Evolutionary conservation across 2,329 filamentous ascomycete species (phyloP).

Genomic region (Xylaria sp.): DNA sequence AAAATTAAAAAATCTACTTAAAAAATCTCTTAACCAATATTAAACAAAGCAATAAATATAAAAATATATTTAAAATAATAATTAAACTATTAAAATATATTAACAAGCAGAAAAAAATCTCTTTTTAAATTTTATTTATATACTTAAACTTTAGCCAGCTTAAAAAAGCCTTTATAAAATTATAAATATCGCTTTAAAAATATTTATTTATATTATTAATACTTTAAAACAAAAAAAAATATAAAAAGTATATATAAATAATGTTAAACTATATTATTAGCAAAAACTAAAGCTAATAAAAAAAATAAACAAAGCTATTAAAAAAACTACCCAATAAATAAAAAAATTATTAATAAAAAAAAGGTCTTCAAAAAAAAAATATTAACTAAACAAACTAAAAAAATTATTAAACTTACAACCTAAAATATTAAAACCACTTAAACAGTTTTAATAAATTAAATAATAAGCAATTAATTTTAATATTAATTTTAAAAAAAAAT

Average conservation of each 20-base stretch:
- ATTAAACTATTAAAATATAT: background rate
- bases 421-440: too few species aligned
- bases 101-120: background rate
- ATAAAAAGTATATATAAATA: background rate
- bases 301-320: background rate
- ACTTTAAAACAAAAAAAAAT: background rate
- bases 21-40: background rate
- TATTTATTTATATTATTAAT: background rate
- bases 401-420: too few species aligned
- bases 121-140: background rate
- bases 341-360: too few species aligned
- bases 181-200: background rate
- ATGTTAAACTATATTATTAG: slow-evolving; percentile 2
- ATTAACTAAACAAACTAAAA: too few species aligned
- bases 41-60: background rate
- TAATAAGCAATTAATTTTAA: too few species aligned
- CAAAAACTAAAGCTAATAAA: background rate
- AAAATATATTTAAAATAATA: slow-evolving; percentile 1
- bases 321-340: background rate
- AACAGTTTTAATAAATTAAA: too few species aligned
- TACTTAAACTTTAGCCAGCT: background rate
- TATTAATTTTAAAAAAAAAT: too few species aligned
- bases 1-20: background rate
- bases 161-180: background rate
- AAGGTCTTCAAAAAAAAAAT: too few species aligned